Base-by-base conservation (phyloP, 768 basidiomycete genomes). In the Agrocybe pediades region DNA sequence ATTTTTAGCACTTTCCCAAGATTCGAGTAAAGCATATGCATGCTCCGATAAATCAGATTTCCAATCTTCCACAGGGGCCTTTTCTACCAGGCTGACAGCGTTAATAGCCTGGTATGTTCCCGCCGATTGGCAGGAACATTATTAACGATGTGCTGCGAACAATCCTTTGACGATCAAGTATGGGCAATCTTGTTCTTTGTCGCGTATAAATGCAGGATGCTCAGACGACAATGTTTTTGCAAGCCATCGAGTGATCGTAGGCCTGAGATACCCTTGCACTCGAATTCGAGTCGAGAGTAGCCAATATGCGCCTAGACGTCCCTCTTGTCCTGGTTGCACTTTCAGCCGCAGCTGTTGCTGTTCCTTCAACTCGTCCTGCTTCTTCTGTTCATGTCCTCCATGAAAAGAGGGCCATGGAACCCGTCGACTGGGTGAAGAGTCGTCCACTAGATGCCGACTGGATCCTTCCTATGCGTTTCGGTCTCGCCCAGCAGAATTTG, bases 401-500 rank as follows among this genome's bases (percentile, higher is more conserved):
- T 49, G 69, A 70, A 47, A 64, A 54, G 53, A 62, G 65, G 41
- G 66, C 65, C 15, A 61, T 62, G 25, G 67, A 68, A 29, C 66
- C 65, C 41, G 49, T 60, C 9, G 67, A 63, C 39, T 68, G 69
- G 68, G 45, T 50, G 11, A 55, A 56, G 49, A 55, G 54, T 48
- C 64, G 59, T 30, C 59, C 66, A 26, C 62, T 68, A 21, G 65
- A 68, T 41, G 21, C 55, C 7, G 50, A 65, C 45, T 56, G 57
- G 30, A 27, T 72, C 42, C 66, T 82, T 13, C 78, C 80, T 17
- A 70, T 82, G 59, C 75, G 76, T n/a, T 74, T 83, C 47, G 80
- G 75, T 24, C 71, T 84, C 26, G 62, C 68, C 13, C 82, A 83
- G 61, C 62, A 64, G 17, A 78, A 82, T 55, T 60, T 80, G 27